Conservation (phyloP, 129 eudicot species). For the Ambrosia trifida region DNA sequence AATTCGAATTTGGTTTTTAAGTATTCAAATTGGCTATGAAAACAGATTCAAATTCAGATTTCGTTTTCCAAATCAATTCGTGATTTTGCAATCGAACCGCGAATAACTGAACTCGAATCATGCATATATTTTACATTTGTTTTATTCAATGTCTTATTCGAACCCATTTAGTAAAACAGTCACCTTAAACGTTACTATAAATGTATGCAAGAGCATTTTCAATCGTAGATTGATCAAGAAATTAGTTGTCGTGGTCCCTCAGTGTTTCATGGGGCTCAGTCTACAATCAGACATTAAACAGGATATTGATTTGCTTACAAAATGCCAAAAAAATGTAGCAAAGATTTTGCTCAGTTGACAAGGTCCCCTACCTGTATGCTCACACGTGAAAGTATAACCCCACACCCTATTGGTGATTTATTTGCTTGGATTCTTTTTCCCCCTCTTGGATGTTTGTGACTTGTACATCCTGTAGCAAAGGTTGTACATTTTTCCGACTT, state of each 20-base stretch:
- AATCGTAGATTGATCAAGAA: slow-evolving; percentile 13
- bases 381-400: slow-evolving; percentile 48
- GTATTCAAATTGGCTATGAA: too few species aligned
- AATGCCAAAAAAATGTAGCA: slow-evolving; percentile 38
- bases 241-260: slow-evolving; percentile 25
- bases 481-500: slow-evolving; percentile 16
- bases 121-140: too few species aligned
- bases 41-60: too few species aligned
- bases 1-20: too few species aligned
- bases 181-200: not conserved
- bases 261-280: slow-evolving; percentile 13
- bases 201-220: not conserved
- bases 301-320: slow-evolving; percentile 29
- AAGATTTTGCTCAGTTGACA: slow-evolving; percentile 30
- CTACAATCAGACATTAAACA: slow-evolving; percentile 19
- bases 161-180: not conserved
- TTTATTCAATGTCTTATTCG: not conserved
- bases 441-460: slow-evolving; percentile 7
- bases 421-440: slow-evolving; percentile 29
- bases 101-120: too few species aligned
- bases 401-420: slow-evolving; percentile 22
- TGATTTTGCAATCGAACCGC: too few species aligned
- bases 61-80: too few species aligned
- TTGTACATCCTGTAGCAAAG: slow-evolving; percentile 23
- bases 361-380: slow-evolving; percentile 42